Percentiles rank a stretch among this genome's conserved stretches.
phyloP scores from a whole-genome alignment of 176 grass and related monocot genomes.

The Cocos nucifera region DNA sequence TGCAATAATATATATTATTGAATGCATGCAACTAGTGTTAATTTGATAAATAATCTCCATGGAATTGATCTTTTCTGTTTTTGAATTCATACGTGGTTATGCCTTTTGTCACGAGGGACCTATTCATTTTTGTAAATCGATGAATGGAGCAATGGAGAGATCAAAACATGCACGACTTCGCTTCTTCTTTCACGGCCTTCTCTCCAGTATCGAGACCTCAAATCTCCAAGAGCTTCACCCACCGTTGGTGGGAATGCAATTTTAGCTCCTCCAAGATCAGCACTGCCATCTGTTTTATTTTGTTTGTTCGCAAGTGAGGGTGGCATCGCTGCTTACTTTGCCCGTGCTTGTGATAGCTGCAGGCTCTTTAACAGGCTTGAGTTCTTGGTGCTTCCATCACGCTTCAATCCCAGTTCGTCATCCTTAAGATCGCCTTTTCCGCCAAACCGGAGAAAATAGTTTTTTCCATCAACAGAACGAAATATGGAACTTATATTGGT shows the following conservation, averaged over 20 bases:
- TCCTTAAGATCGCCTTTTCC: constrained; percentile 25
- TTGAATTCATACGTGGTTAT: too few relatives aligned
- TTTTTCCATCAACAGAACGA: too few relatives aligned
- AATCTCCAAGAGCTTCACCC: constrained; percentile 70
- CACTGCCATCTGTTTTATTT: constrained; percentile 35
- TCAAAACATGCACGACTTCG: too few relatives aligned
- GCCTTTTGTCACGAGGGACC: too few relatives aligned
- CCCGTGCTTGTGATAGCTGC: constrained; percentile 78
- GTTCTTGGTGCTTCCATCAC: neutral
- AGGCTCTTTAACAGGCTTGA: constrained; percentile 41
- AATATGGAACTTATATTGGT: too few relatives aligned
- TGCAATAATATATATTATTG: too few relatives aligned
- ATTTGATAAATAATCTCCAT: too few relatives aligned
- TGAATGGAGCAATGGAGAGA: too few relatives aligned
- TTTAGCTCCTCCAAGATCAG: constrained; percentile 53
- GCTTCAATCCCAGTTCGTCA: constrained; percentile 12
- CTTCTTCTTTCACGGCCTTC: neutral
- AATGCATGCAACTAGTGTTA: too few relatives aligned
- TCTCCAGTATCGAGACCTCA: too few relatives aligned
- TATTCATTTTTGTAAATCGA: too few relatives aligned
- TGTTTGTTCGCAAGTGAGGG: constrained; percentile 32
- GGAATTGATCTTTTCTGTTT: too few relatives aligned
- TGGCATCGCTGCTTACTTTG: constrained; percentile 18
- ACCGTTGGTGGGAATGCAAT: constrained; percentile 62
- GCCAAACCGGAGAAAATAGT: neutral